A percentile compares a stretch with the other conserved stretches of the same genome.
phyloP scores from a whole-genome alignment of 257 asterid genomes.

The Ilex asprella region DNA sequence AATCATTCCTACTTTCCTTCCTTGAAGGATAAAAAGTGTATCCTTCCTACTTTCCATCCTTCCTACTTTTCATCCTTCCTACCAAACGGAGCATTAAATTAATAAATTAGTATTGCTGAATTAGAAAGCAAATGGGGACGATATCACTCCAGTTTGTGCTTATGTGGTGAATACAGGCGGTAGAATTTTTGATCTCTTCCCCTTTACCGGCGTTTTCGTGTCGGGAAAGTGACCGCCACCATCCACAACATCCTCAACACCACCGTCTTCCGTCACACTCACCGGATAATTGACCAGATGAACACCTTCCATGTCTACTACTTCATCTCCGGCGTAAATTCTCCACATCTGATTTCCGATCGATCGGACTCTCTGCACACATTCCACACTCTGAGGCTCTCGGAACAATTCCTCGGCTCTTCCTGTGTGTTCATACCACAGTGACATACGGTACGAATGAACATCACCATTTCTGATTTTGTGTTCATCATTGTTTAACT shows the following conservation, averaged over 20 bases:
- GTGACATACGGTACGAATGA: slow-evolving; percentile 62
- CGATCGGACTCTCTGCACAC: slow-evolving; percentile 40
- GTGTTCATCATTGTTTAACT: slow-evolving; percentile 31
- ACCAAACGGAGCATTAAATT: no score
- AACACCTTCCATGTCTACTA: slow-evolving; percentile 65
- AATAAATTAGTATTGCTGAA: no score
- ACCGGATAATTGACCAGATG: slow-evolving; percentile 71
- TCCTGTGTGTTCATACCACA: slow-evolving; percentile 85
- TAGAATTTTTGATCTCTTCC: slow-evolving; percentile 58
- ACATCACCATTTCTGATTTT: slow-evolving; percentile 28
- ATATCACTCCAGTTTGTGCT: no score
- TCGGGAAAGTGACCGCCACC: slow-evolving; percentile 54
- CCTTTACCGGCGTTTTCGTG: slow-evolving; percentile 49
- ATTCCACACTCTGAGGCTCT: slow-evolving; percentile 60
- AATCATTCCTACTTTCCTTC: no score
- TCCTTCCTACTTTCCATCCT: no score
- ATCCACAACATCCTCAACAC: slow-evolving; percentile 46
- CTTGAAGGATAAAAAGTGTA: no score
- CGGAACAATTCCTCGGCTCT: slow-evolving; percentile 34
- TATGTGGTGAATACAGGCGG: slow-evolving; percentile 69
- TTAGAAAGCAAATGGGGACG: no score
- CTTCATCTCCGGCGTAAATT: slow-evolving; percentile 51
- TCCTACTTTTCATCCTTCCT: no score
- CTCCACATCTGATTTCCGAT: slow-evolving; percentile 76
- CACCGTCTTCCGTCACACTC: slow-evolving; percentile 41